Evolutionary conservation across 345 rosid species (phyloP), one percentile per base, ranked within the genome.

Genomic region (Hibiscus trionum): DNA sequence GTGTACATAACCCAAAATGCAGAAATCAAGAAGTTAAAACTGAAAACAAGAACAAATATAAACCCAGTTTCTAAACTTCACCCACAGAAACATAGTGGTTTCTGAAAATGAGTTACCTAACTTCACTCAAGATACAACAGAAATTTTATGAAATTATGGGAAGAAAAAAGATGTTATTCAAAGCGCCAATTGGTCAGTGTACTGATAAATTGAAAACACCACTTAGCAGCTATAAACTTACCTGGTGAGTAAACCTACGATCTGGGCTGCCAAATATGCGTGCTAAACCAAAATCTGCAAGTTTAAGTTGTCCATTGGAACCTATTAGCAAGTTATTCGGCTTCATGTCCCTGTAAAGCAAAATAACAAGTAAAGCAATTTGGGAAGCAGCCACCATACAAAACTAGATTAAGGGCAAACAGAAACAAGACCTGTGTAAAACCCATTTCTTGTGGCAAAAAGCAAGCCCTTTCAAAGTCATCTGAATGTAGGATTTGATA

Each of bases 371-470:
- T 73, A 24, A 44, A 15, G 37, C 72, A 72, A 72, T 47, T 67
- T 47, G 72, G 70, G 35, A 72, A 9, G 35, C 67, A 76, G 27
- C 33, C 58, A 49, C 63, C n/a, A 63, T 3, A 61, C 17, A 73
- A 56, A 70, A 21, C 55, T 33, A 79, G 74, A 27, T 35, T 57
- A 5, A 24, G 12, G 12, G 70, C 55, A 72, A 46, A 64, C 12
- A 59, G 78, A 73, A 27, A 11, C 70, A 77, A 12, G 74, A 91
- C 98, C 98, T 87, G 66, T 94, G 98, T 88, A 94, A 78, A 76
- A 93, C 90, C 98, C 96, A 94, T 84, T 94, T 94, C 79, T 85
- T 88, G 80, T 91, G 97, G 82, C 97, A 90, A 82, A 77, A 78
- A 61, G 88, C 87, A 73, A 91, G 89, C 58, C 98, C 98, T 79